A percentile compares a stretch with the other conserved stretches of the same genome.
phyloP scores from a whole-genome alignment of 2,329 filamentous ascomycete species.

The Epichloe sylvatica region DNA sequence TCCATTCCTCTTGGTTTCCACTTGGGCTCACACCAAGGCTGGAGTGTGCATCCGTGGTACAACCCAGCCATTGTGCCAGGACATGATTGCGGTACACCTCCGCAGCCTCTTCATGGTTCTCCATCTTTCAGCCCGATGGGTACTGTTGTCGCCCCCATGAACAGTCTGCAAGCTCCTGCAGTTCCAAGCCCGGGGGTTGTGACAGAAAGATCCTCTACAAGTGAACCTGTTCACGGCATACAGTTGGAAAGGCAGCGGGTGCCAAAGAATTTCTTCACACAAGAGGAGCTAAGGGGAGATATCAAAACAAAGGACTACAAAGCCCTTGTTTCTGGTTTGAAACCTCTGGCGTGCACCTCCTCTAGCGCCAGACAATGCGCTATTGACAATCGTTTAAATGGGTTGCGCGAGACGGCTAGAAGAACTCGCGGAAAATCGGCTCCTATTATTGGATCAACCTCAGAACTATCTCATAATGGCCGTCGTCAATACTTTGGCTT shows the following conservation, averaged over 20 bases:
- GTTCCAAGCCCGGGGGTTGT: neutral
- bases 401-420: neutral
- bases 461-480: neutral
- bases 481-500: neutral
- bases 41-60: conserved; percentile 3
- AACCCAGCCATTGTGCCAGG: conserved; percentile 3
- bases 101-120: neutral
- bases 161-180: neutral
- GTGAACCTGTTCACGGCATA: neutral
- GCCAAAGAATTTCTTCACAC: neutral
- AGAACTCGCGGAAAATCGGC: neutral
- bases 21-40: neutral
- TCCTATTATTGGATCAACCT: neutral
- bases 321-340: neutral
- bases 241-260: neutral
- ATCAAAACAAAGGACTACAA: neutral
- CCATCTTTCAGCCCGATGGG: neutral
- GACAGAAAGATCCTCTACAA: neutral
- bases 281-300: neutral
- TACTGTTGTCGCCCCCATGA: neutral
- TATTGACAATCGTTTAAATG: neutral
- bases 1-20: neutral
- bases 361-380: neutral
- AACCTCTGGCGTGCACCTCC: neutral
- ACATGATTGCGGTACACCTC: conserved; percentile 3